A percentile compares a stretch with the other conserved stretches of the same genome.
These are phyloP conservation scores for Circinella umbellata DNA, from an alignment of 371 early-diverging fungal species.

Conservation along the genomic window DNA sequence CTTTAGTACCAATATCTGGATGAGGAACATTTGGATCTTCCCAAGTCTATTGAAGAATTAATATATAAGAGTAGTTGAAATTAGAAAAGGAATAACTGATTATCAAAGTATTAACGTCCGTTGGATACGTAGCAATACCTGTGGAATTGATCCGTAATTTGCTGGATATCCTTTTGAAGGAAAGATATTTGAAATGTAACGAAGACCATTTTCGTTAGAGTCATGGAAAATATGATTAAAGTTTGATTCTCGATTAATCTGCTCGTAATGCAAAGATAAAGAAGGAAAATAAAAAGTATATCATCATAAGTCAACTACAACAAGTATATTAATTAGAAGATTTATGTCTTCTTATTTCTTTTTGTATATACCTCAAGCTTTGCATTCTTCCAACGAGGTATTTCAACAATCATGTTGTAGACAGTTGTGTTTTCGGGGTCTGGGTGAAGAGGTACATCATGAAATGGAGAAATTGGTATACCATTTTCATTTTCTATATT, in stretches of 20 bases:
- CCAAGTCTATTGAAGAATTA: constrained; percentile 76
- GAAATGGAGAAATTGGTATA: constrained; percentile 18
- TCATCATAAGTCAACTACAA: background rate
- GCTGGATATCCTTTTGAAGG: constrained; percentile 99
- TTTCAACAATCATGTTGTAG: constrained; percentile 97
- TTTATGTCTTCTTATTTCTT: background rate
- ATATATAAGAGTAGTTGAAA: background rate
- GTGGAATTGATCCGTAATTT: constrained; percentile 99
- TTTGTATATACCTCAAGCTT: constrained; percentile 94
- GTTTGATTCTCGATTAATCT: constrained; percentile 22
- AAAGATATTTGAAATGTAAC: constrained; percentile 98
- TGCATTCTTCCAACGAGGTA: constrained; percentile 99
- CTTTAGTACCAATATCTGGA: constrained; percentile 78
- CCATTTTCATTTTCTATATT: constrained; percentile 17
- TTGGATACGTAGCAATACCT: constrained; percentile 33
- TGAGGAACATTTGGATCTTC: constrained; percentile 91
- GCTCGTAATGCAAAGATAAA: background rate
- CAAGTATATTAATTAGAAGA: background rate
- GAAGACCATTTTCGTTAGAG: constrained; percentile 96
- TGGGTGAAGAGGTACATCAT: constrained; percentile 20
- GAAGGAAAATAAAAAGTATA: background rate
- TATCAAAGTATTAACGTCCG: no score
- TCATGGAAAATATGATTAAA: constrained; percentile 99
- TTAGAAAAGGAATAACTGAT: background rate
- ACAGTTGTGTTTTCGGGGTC: constrained; percentile 6